Percentiles rank a stretch among this genome's conserved stretches.
Evolutionary conservation across 1,139 yeast species (phyloP).

Genomic region (Yamadazyma songkhlaensis): DNA sequence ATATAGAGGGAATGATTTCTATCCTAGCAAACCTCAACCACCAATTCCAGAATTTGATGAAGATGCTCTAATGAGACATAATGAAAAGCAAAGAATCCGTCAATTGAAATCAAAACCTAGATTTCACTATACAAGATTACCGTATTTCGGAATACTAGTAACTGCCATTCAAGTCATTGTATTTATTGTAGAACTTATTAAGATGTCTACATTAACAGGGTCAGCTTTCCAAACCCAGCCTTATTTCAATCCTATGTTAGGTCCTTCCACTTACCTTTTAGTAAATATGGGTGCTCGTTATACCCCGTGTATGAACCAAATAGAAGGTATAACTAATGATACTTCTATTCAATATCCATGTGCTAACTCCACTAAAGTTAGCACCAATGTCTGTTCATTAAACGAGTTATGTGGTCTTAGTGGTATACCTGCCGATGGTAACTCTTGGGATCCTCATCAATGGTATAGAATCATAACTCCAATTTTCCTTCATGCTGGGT

Average conservation of each 20-base stretch:
- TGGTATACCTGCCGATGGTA: conserved; percentile 34
- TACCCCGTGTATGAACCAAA: conserved; percentile 66
- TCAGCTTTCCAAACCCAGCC: conserved; percentile 70
- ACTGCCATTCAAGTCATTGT: conserved; percentile 55
- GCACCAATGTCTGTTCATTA: conserved; percentile 56
- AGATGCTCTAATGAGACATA: conserved; percentile 17
- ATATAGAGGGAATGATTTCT: conserved; percentile 4
- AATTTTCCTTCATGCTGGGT: conserved; percentile 75
- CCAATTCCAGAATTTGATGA: conserved; percentile 16
- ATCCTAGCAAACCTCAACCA: conserved; percentile 15
- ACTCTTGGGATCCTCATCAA: conserved; percentile 49
- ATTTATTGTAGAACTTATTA: conserved; percentile 65
- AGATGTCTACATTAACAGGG: conserved; percentile 61
- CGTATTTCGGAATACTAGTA: conserved; percentile 46
- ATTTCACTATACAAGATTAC: conserved; percentile 43
- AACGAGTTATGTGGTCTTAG: conserved; percentile 62
- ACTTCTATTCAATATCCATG: conserved; percentile 56
- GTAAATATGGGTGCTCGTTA: conserved; percentile 73
- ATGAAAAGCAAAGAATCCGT: conserved; percentile 26
- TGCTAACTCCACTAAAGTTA: conserved; percentile 59
- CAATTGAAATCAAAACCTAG: conserved; percentile 32
- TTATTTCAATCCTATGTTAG: conserved; percentile 75
- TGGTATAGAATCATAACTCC: conserved; percentile 73
- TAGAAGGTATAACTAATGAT: conserved; percentile 51
- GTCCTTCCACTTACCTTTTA: conserved; percentile 69